Conservation (phyloP, 176 grass and related monocot species). For the Cenchrus fungigraminus region DNA sequence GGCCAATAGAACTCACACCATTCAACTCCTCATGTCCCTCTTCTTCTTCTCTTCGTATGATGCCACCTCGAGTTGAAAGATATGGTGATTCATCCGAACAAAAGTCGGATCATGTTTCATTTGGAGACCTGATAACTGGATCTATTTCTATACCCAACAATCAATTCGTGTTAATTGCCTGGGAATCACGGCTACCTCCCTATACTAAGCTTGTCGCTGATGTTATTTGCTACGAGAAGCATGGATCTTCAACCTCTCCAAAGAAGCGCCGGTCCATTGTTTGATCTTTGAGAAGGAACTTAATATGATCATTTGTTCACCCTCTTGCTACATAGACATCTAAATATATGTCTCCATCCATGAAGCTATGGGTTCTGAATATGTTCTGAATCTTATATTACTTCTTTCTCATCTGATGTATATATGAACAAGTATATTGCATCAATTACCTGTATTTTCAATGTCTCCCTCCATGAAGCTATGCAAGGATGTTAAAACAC, state of each 20-base stretch:
- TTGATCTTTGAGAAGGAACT: not conserved
- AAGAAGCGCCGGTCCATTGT: not conserved
- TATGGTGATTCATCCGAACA: not conserved
- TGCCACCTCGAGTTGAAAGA: conserved; percentile 22
- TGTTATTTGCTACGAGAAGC: not conserved
- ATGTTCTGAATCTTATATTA: no score
- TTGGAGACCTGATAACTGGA: conserved; percentile 7
- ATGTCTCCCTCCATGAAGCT: no score
- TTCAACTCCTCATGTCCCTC: not conserved
- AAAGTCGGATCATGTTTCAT: not conserved
- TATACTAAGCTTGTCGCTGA: not conserved
- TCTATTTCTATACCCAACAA: not conserved
- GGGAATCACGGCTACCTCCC: conserved; percentile 12
- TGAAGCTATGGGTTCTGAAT: no score
- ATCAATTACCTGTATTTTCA: no score
- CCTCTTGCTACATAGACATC: no score
- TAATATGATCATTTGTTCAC: no score
- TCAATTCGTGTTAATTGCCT: not conserved
- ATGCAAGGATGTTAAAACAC: no score
- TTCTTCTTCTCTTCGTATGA: not conserved
- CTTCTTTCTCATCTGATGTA: no score
- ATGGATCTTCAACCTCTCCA: not conserved
- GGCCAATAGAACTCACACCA: not conserved
- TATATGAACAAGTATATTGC: no score
- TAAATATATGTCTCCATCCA: no score